Conservation (phyloP, 2,329 filamentous ascomycete genomes). For the Diplodia mutila region DNA sequence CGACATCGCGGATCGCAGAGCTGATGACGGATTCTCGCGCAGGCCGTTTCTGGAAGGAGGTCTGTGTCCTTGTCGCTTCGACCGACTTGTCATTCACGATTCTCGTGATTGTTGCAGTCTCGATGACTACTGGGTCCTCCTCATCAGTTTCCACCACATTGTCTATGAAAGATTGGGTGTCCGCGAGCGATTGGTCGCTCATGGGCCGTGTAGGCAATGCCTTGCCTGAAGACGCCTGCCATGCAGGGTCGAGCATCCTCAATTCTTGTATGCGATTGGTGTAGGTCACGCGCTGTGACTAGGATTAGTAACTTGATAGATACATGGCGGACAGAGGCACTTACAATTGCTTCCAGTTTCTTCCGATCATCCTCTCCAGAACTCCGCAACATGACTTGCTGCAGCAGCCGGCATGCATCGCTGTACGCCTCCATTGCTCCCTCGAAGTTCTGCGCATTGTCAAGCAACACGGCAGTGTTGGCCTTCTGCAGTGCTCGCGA, state of each 20-base stretch:
- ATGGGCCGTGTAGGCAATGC: constrained; percentile 73
- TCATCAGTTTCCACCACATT: constrained; percentile 40
- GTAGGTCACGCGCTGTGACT: constrained; percentile 77
- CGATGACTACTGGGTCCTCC: constrained; percentile 49
- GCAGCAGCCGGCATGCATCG: constrained; percentile 85
- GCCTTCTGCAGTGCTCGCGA: constrained; percentile 95
- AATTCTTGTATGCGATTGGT: constrained; percentile 87
- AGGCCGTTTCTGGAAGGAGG: constrained; percentile 1
- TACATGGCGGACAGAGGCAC: constrained; percentile 43
- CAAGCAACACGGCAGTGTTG: constrained; percentile 90
- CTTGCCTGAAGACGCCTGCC: constrained; percentile 63
- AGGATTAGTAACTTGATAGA: neutral
- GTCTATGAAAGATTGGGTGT: constrained; percentile 39
- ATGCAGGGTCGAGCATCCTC: constrained; percentile 66
- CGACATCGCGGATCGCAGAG: constrained; percentile 48
- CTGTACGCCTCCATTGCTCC: constrained; percentile 87
- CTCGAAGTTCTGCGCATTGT: constrained; percentile 94
- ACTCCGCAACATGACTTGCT: constrained; percentile 84
- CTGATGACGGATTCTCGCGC: constrained; percentile 45
- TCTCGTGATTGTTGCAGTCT: constrained; percentile 58
- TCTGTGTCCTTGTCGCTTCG: constrained; percentile 30
- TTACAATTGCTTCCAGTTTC: constrained; percentile 91
- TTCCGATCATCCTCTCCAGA: constrained; percentile 82
- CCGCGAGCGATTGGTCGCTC: constrained; percentile 59
- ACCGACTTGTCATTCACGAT: constrained; percentile 51